These are phyloP conservation scores for Tolypocladium tundrense DNA, from an alignment of 2,329 filamentous ascomycete genomes.

Conservation along the genomic window DNA sequence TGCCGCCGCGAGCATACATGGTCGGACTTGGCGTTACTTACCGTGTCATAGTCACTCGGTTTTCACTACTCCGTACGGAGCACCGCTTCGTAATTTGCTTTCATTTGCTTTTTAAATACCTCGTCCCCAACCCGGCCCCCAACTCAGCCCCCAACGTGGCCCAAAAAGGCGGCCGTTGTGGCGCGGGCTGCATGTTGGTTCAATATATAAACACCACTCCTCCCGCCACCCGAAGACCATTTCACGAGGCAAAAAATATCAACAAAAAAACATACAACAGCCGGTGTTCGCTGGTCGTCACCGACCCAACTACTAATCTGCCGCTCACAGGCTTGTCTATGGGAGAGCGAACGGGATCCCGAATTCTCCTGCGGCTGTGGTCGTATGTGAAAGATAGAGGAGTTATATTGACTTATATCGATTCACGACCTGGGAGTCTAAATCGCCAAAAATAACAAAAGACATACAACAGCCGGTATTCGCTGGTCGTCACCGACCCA, in stretches of 20 bases:
- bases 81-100: no score
- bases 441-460: background rate
- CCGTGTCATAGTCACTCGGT: no score
- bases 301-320: background rate
- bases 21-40: no score
- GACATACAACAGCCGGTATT: background rate
- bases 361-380: background rate
- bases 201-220: background rate
- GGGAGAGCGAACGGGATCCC: constrained; percentile 1
- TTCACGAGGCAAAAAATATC: background rate
- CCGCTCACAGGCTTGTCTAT: background rate
- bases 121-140: no score
- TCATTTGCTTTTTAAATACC: no score
- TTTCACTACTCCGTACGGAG: no score
- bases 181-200: background rate
- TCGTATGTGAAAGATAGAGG: background rate
- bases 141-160: background rate
- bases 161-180: background rate
- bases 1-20: no score
- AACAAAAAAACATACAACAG: background rate
- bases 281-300: background rate
- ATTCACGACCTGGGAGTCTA: no score
- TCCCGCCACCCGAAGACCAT: background rate
- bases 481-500: background rate
- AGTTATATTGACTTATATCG: background rate